Conservation (phyloP, 78 protist genomes). For the Planoprotostelium fungivorum region DNA sequence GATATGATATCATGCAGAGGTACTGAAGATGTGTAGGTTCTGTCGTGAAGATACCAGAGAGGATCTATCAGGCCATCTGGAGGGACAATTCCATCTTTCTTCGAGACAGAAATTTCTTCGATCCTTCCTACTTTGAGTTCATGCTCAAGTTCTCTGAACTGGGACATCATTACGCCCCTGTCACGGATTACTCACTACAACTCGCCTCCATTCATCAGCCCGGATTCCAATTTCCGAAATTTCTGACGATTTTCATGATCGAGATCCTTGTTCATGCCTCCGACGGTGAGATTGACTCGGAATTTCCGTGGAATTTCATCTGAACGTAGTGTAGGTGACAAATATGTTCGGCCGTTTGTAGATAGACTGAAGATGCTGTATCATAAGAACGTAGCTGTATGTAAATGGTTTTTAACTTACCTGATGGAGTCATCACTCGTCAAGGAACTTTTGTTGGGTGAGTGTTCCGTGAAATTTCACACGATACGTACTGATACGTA, state of each 20-base stretch:
- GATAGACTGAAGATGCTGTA: not conserved
- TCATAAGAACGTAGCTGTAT: not conserved
- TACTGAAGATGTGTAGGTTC: not conserved
- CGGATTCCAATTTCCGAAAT: not conserved
- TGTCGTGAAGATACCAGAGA: conserved; percentile 28
- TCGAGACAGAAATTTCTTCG: conserved; percentile 63
- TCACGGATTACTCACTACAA: not conserved
- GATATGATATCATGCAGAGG: too few relatives aligned
- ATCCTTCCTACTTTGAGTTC: conserved; percentile 48
- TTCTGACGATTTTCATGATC: not conserved
- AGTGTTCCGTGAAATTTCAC: too few relatives aligned
- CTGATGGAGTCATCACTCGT: not conserved
- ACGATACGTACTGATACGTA: not conserved
- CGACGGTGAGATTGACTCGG: not conserved
- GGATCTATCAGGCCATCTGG: conserved; percentile 43
- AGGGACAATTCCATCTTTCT: conserved; percentile 64
- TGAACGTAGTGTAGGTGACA: not conserved
- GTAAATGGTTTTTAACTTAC: not conserved
- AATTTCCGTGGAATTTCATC: not conserved
- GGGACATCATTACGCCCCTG: not conserved
- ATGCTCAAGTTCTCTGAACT: conserved; percentile 13
- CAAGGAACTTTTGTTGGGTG: not conserved
- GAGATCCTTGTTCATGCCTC: not conserved
- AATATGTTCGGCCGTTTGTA: not conserved
- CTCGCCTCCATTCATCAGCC: not conserved